These are phyloP conservation scores for Citrullus amarus DNA, from an alignment of 306 rosid species.

Conservation along the genomic window DNA sequence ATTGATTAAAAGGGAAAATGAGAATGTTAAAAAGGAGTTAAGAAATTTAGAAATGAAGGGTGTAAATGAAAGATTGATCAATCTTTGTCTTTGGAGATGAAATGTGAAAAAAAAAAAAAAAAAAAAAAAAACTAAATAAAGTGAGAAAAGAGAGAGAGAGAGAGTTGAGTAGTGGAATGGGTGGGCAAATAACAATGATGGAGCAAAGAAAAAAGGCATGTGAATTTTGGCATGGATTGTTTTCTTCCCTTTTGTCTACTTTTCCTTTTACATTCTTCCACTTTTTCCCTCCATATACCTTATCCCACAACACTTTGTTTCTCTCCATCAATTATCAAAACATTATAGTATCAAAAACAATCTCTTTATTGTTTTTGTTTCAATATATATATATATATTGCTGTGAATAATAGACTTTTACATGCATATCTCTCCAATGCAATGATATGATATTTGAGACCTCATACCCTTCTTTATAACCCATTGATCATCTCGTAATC, in stretches of 20 bases:
- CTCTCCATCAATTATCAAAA: background rate
- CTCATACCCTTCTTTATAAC: too few species aligned
- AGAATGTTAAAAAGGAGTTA: background rate
- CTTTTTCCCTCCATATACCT: background rate
- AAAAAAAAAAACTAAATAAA: background rate
- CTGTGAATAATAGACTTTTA: too few species aligned
- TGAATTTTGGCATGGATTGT: conserved; percentile 6
- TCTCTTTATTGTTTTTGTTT: background rate
- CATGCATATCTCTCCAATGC: too few species aligned
- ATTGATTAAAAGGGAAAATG: background rate
- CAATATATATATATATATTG: too few species aligned
- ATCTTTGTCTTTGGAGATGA: background rate
- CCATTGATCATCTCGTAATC: too few species aligned
- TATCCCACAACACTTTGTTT: background rate
- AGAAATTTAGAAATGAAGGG: background rate
- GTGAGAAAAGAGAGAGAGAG: too few species aligned
- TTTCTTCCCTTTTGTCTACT: conserved; percentile 2
- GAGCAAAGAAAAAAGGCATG: conserved; percentile 6
- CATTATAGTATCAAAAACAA: background rate
- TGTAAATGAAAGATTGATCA: background rate
- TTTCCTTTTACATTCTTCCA: background rate
- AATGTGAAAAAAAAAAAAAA: background rate
- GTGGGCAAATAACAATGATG: conserved; percentile 14
- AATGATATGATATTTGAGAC: too few species aligned
- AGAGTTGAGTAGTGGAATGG: conserved; percentile 11